These are phyloP conservation scores for Naganishia liquefaciens DNA, from an alignment of 1,284 basidiomycete species.

Conservation along the genomic window DNA sequence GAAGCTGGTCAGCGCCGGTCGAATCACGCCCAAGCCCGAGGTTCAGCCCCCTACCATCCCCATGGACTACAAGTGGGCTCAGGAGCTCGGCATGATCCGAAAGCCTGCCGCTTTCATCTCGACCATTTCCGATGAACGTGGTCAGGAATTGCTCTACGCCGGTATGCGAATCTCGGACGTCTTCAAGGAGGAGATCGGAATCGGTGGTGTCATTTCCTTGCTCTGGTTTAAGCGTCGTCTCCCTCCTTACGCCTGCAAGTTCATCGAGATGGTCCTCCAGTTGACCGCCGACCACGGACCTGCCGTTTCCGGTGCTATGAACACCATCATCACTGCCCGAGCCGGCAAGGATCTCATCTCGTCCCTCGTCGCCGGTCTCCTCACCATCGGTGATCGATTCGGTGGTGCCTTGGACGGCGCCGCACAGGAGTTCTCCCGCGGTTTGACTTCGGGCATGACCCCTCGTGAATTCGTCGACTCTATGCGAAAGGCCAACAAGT, in stretches of 20 bases:
- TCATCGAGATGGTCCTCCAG: constrained; percentile 99
- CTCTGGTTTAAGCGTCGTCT: constrained; percentile 96
- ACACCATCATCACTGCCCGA: constrained; percentile 97
- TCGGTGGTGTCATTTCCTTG: constrained; percentile 93
- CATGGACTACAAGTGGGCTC: constrained; percentile 99
- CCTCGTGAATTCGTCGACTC: constrained; percentile 97
- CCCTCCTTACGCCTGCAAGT: constrained; percentile 67
- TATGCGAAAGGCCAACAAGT: constrained; percentile 92
- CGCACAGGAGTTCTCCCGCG: constrained; percentile 90
- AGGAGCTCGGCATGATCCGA: constrained; percentile 94
- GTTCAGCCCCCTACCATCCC: constrained; percentile 92
- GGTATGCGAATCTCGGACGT: constrained; percentile 99
- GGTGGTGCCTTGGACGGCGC: constrained; percentile 99
- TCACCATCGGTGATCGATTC: constrained; percentile 97
- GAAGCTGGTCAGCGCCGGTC: constrained; percentile 70
- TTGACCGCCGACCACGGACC: constrained; percentile 97
- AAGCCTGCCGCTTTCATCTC: constrained; percentile 99
- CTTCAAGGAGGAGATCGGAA: constrained; percentile 95
- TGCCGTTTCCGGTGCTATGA: constrained; percentile 90
- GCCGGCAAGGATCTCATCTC: constrained; percentile 99
- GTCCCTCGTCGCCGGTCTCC: constrained; percentile 89
- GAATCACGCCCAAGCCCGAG: constrained; percentile 73
- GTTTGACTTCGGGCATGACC: constrained; percentile 85
- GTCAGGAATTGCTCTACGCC: constrained; percentile 96
- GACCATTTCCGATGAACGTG: constrained; percentile 98